phyloP scores from a whole-genome alignment of 1,284 basidiomycete genomes.

The Gymnopus androsaceus region DNA sequence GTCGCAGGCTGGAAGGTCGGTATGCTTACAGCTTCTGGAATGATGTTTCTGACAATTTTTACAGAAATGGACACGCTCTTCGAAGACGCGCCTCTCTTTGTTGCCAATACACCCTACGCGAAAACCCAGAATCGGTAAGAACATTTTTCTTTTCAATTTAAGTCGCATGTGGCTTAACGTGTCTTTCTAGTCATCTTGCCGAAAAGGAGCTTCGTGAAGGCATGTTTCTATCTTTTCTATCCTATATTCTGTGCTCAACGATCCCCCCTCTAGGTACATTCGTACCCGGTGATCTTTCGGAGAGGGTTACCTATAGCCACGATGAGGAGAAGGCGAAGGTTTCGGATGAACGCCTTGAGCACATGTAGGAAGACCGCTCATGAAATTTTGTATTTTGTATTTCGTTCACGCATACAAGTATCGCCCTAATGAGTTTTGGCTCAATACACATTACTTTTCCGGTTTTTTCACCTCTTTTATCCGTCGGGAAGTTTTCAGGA shows the following conservation, averaged over 20 bases:
- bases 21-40: neutral
- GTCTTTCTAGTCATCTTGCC: slow-evolving; percentile 30
- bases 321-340: slow-evolving; percentile 9
- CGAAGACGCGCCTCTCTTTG: slow-evolving; percentile 48
- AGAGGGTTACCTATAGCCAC: slow-evolving; percentile 28
- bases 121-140: slow-evolving; percentile 33
- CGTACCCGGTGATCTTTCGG: slow-evolving; percentile 32
- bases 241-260: neutral
- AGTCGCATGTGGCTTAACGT: neutral
- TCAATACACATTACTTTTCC: too few relatives aligned
- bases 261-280: slow-evolving; percentile 26
- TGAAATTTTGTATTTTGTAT: neutral
- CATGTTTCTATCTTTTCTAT: slow-evolving; percentile 2
- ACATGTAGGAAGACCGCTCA: neutral
- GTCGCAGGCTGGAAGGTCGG: slow-evolving; percentile 47
- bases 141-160: neutral
- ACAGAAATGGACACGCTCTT: slow-evolving; percentile 61
- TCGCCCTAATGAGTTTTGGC: too few relatives aligned
- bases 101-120: slow-evolving; percentile 44
- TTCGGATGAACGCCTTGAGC: neutral
- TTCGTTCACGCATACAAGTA: too few relatives aligned
- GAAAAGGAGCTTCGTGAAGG: slow-evolving; percentile 51
- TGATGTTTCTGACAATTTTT: slow-evolving; percentile 11
- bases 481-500: too few relatives aligned
- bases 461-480: too few relatives aligned